Base-by-base conservation (phyloP, 202 grass and related monocot species). In the Hordeum pubiflorum region DNA sequence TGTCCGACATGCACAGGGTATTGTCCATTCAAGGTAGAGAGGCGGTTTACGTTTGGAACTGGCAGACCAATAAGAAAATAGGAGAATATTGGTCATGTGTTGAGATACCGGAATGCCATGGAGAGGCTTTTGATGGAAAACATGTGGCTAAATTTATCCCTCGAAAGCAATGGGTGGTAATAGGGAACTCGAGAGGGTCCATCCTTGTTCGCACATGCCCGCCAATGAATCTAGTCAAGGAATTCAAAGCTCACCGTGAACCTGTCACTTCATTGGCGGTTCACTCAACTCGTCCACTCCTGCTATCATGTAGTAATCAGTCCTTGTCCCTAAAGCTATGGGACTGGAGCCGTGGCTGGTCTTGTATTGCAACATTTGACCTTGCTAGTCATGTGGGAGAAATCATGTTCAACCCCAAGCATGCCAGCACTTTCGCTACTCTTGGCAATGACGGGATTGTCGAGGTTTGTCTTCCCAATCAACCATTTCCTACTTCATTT, bases 181-280 rank as follows among this genome's bases (percentile, higher is more conserved):
- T 20, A 0, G 41, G 59, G 10, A 5, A 2, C 33, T 0, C 0
- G 6, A 9, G 1, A 0, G 76, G 76, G 3, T 15, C 6, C 0
- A 29, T 79, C 26, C 7, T 15, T 50, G 40, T 79, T 3, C 43
- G 4, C 17, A 2, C 26, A 2, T 33, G 32, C 6, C 63, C 18
- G 27, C 7, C 1, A 22, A 33, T 7, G 0, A 2, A 64, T 1
- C 7, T 21, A 11, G 5, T 65, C 17, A 50, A 34, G 10, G 10
- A 64, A 22, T 50, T 79, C 5, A 0, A 63, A 22, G 76, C 76
- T 23, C 58, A 78, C 3, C 10, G 0, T 10, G 4, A 15, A 9
- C 0, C 7, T 11, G 10, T 78, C 15, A 7, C 0, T 11, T 0
- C 0, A 2, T 20, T 78, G 76, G 24, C 5, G 7, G 40, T 52